Conservation (phyloP, 768 basidiomycete genomes). For the Leccinum uliginosum region DNA sequence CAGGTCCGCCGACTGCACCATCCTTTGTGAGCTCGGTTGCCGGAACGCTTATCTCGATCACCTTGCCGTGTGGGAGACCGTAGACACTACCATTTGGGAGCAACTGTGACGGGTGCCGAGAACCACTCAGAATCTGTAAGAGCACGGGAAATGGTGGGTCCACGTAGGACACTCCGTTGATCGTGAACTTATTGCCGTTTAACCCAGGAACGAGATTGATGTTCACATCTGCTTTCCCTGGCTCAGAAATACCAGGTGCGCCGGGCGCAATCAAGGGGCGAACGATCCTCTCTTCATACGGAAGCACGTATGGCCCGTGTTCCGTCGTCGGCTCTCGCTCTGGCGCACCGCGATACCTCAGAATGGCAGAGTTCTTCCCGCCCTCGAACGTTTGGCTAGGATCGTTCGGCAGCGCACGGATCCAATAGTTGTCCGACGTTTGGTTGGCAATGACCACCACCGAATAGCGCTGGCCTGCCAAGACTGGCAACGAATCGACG, state of each 20-base stretch:
- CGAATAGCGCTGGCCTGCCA: conserved; percentile 44
- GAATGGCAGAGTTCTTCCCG: conserved; percentile 16
- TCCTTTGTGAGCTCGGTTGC: conserved; percentile 13
- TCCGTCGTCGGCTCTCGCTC: conserved; percentile 27
- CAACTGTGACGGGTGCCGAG: conserved; percentile 8
- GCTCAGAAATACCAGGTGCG: conserved; percentile 19
- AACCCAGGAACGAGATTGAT: conserved; percentile 16
- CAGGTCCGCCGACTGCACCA: conserved; percentile 28
- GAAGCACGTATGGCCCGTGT: conserved; percentile 2
- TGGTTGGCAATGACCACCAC: conserved; percentile 41
- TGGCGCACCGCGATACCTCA: conserved; percentile 22
- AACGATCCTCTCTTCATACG: conserved; percentile 17
- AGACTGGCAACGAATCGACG: conserved; percentile 35
- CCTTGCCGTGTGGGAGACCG: conserved; percentile 9
- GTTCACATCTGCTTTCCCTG: conserved; percentile 24
- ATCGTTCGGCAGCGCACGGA: conserved; percentile 3
- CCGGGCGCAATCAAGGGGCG: conserved; percentile 18
- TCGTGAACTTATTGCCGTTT: background rate
- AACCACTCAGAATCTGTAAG: conserved; percentile 23
- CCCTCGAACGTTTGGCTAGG: conserved; percentile 33
- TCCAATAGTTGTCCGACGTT: conserved; percentile 40
- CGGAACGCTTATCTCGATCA: conserved; percentile 19
- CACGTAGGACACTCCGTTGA: conserved; percentile 7
- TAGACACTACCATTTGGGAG: conserved; percentile 15
- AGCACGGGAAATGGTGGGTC: conserved; percentile 17